Base-by-base conservation (phyloP, 2,329 filamentous ascomycete genomes). In the Arthrobotrys entomopaga region DNA sequence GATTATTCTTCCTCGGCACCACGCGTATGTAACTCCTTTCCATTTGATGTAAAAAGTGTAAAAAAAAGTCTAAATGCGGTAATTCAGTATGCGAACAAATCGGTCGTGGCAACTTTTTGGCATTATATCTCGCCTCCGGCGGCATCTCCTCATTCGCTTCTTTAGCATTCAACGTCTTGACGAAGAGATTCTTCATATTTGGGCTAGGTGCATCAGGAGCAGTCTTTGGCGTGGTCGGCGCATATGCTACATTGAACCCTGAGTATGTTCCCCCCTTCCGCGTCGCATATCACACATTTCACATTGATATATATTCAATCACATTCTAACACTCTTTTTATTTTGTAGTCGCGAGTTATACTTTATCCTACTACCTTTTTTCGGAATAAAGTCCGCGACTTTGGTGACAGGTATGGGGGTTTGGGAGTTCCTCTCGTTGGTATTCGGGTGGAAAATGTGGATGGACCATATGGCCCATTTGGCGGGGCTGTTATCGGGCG, bases 171-270 rank as follows among this genome's bases (percentile, higher is more conserved):
- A 81, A 81, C 65, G 84, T 85, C 11, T 43, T 83, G 1, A 75
- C 78, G 1, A 79, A 80, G 48, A 79, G 80, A 54, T 84, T 84
- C 77, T 77, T 81, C 13, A 78, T 81, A 0, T 83, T 88, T 42
- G 86, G 86, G 1, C 82, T 91, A 8, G 90, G 90, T n/a, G 88
- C 88, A 0, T 91, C 88, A 5, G 89, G 87, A 10, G 87, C 86
- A 40, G 82, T 89, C 3, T 85, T 87, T 76, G 90, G 89, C 20
- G 79, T 91, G 20, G 79, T 86, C 6, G 85, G 85, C 1, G 87
- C 88, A 0, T 90, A 87, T 80, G 72, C 76, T 15, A 75, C 74
- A 26, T 58, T 78, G 56, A 78, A 77, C 34, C 78, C 77, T 19
- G 75, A 78, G 69, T 73, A 52, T 15, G 69, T 57, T 20, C 13